Base-by-base conservation (phyloP, 805 yeast species). In the Wickerhamomyces alni region DNA sequence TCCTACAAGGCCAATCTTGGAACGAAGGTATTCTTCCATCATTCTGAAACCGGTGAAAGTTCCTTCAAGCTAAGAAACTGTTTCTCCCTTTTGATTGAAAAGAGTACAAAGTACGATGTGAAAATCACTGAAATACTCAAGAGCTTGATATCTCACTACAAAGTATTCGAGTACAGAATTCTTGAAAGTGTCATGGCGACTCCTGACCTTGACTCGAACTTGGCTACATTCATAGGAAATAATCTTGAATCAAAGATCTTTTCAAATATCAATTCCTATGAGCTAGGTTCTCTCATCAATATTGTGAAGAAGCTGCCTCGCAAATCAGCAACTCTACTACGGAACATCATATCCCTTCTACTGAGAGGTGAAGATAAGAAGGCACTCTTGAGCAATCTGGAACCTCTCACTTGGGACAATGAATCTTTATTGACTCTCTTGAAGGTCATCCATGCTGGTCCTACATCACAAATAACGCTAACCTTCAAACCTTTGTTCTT, bases 171-270 rank as follows among this genome's bases (percentile, higher is more conserved):
- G n/a, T 35, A 35, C 15, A 18, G 15, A 26, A 15, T 35, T 17
- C 15, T 35, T 5, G 37, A 35, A n/a, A 10, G 24, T 27, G 6
- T 35, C 5, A 15, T 27, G 6, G 5, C 15, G 5, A 18, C n/a
- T 12, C 13, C 27, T 11, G 16, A 33, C 5, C 26, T 13, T 13
- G 5, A 27, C 10, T 4, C 17, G 5, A 17, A 9, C 5, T 8
- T 21, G 17, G 19, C 25, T 5, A 17, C 7, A 4, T 35, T 24
- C 18, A 35, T 35, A 17, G 16, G 22, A 3, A 35, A 35, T n/a
- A 27, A 27, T 18, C 15, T 35, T 17, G 37, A 35, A 18, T 35
- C 37, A 8, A 26, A 27, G 22, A 8, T 35, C 4, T 35, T 35
- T n/a, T 4, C n/a, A 3, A 17, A 17, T 5, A 8, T 35, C 17